Conservation (phyloP, 345 rosid species). For the Lumnitzera racemosa region DNA sequence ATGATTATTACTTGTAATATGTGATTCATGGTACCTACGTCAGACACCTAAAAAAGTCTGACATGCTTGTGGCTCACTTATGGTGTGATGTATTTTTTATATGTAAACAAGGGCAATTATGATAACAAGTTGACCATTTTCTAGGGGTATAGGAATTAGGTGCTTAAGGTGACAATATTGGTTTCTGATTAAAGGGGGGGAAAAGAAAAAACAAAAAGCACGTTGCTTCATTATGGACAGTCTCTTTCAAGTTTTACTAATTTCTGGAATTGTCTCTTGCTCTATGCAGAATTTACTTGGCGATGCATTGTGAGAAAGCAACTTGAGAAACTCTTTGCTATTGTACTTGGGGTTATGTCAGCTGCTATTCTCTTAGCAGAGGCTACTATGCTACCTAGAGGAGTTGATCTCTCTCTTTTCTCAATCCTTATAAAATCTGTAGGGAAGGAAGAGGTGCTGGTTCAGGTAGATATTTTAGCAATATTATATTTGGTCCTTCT, state of each 20-base stretch:
- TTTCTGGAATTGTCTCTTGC: neutral
- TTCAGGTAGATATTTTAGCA: conserved; percentile 39
- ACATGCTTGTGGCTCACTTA: too few relatives aligned
- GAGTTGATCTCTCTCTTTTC: conserved; percentile 84
- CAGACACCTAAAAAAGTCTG: too few relatives aligned
- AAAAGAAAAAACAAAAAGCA: neutral
- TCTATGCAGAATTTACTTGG: conserved; percentile 80
- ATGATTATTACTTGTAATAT: too few relatives aligned
- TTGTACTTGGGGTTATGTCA: conserved; percentile 70
- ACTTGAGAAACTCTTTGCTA: conserved; percentile 58
- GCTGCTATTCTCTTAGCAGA: conserved; percentile 97
- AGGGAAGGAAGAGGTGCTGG: conserved; percentile 60
- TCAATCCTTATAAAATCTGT: conserved; percentile 81
- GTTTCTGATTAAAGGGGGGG: neutral
- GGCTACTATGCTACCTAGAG: conserved; percentile 76
- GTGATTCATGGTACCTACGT: too few relatives aligned
- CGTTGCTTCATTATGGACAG: neutral
- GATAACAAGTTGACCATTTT: too few relatives aligned
- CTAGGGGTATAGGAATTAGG: too few relatives aligned
- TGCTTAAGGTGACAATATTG: too few relatives aligned
- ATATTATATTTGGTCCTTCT: neutral
- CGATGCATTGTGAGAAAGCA: conserved; percentile 68
- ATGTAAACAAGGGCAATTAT: too few relatives aligned
- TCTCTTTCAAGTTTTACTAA: too few relatives aligned
- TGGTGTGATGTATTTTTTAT: too few relatives aligned